Evolutionary conservation across 768 basidiomycete genomes (phyloP), one percentile per base, ranked within the genome.

Genomic region (Boletus rufocinnamomeus): DNA sequence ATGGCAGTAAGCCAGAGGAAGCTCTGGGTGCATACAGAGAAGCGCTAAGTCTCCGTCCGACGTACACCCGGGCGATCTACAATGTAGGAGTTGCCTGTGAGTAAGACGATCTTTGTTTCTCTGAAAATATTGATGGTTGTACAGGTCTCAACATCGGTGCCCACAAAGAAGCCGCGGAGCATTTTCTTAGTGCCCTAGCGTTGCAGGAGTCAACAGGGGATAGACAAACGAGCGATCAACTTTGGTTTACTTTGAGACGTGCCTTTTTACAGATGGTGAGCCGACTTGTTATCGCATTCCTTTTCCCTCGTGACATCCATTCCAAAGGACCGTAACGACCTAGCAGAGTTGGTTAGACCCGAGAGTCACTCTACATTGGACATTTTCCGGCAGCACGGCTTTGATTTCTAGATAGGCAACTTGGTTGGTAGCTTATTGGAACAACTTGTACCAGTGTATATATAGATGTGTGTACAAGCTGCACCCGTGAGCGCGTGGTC

Each of bases 1-100:
- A 99, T 70, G 94, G 93, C 1, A 92, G 84, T 63, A 89, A 91
- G 61, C 94, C 97, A 0, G 97, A 98, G 72, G 93, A 95, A 71
- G 95, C 96, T 4, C 76, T 94, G 10, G 89, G 89, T 17, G 91
- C 89, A 16, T 97, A 99, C 71, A 82, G 91, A 58, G 87, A 95
- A 71, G 97, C 97, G 0, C 80, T 99, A 27, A 87, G 86, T 66
- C 76, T 98, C 48, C 84, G 94, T 40, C 97, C 97, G 28, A 95
- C 94, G 0, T 99, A 97, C 72, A 98, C 97, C 1, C 87, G 97
- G 13, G 97, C 95, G 11, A 92, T 98, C 25, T 98, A 96, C 70
- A 99, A 99, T 67, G 92, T 99, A 37, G 97, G 95, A 45, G 97
- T 99, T 28, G 95, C 95, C 23, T 99, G 95, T 95, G 68, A 66